Percentiles rank a stretch among this genome's conserved stretches.
Evolutionary conservation across 805 yeast species (phyloP).

Genomic region (Yamadazyma scolyti): DNA sequence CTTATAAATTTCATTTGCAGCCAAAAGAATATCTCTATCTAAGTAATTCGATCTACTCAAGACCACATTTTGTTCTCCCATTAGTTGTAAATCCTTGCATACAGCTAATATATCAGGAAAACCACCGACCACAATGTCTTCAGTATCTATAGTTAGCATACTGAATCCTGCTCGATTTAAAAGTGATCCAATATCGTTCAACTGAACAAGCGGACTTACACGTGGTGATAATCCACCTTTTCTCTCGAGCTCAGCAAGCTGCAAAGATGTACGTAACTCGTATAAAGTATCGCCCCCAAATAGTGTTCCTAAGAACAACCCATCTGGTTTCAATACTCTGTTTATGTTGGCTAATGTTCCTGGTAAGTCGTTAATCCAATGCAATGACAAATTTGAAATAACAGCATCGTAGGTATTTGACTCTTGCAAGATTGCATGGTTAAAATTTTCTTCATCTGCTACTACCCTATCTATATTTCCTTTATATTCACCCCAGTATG

Average conservation of each 20-base stretch:
- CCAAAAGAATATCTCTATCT: constrained; percentile 56
- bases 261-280: constrained; percentile 75
- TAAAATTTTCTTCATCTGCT: constrained; percentile 66
- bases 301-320: constrained; percentile 76
- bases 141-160: constrained; percentile 79
- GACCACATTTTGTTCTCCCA: constrained; percentile 84
- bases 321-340: constrained; percentile 67
- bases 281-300: constrained; percentile 84
- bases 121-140: constrained; percentile 70
- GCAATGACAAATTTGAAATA: constrained; percentile 67
- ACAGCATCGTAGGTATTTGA: constrained; percentile 61
- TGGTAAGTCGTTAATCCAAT: constrained; percentile 88
- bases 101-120: constrained; percentile 70
- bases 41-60: constrained; percentile 40
- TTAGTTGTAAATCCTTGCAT: constrained; percentile 66
- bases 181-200: constrained; percentile 70
- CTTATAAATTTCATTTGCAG: constrained; percentile 72
- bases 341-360: constrained; percentile 53
- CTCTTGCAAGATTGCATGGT: constrained; percentile 34
- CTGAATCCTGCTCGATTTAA: constrained; percentile 75
- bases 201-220: constrained; percentile 74
- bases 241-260: constrained; percentile 78
- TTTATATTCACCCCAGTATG: constrained; percentile 39
- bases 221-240: constrained; percentile 78
- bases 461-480: constrained; percentile 48